Evolutionary conservation across 106 monocot genomes (phyloP).

Genomic region (Acanthochlamys bracteata): DNA sequence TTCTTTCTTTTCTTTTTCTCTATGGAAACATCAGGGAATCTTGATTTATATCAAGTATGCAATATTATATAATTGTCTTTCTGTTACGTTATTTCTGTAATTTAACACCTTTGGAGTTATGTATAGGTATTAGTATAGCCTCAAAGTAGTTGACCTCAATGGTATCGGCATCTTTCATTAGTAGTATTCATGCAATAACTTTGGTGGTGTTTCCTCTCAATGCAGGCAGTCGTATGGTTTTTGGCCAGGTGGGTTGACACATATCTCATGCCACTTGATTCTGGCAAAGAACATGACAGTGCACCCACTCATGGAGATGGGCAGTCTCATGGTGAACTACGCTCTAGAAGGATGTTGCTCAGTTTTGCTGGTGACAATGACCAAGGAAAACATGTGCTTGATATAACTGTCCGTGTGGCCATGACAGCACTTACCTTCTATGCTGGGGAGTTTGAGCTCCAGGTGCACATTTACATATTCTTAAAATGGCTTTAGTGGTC

Average conservation of each 20-base stretch:
- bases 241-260: constrained; percentile 93
- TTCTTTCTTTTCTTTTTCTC: no score
- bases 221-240: constrained; percentile 91
- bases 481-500: no score
- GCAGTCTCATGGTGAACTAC: constrained; percentile 11
- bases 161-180: no score
- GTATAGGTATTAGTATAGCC: no score
- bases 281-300: constrained; percentile 22
- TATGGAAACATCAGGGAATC: no score
- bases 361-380: constrained; percentile 74
- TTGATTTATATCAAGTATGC: no score
- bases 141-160: no score
- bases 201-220: not conserved
- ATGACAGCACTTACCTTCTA: constrained; percentile 51
- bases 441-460: constrained; percentile 76
- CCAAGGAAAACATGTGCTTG: constrained; percentile 67
- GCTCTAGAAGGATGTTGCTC: constrained; percentile 45
- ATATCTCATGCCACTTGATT: constrained; percentile 68
- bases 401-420: constrained; percentile 60
- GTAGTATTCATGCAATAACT: not conserved
- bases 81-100: no score
- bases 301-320: constrained; percentile 16
- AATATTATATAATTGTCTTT: no score
- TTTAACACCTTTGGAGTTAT: no score
- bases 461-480: constrained; percentile 27